phyloP scores from a whole-genome alignment of 176 grass and related monocot species.

The Microstegium vimineum region DNA sequence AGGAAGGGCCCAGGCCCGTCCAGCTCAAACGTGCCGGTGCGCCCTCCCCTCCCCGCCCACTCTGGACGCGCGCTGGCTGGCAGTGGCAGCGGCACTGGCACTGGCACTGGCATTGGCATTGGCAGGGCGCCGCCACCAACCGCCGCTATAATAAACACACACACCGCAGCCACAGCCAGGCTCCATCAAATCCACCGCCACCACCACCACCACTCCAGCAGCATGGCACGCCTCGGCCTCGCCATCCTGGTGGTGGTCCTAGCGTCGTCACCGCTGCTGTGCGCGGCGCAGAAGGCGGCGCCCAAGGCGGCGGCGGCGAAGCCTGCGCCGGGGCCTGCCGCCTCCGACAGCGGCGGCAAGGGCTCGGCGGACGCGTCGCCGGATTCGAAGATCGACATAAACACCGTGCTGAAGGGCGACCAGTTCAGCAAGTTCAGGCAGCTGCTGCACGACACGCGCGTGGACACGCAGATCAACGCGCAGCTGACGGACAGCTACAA shows the following conservation, averaged over 20 bases:
- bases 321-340: neutral
- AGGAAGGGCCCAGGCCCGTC: neutral
- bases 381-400: conserved; percentile 45
- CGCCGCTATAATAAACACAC: conserved; percentile 39
- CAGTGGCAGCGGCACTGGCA: neutral
- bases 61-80: neutral
- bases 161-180: neutral
- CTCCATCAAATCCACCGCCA: conserved; percentile 8
- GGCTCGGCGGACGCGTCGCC: conserved; percentile 19
- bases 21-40: neutral
- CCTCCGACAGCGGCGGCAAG: neutral
- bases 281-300: conserved; percentile 31
- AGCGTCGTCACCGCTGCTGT: neutral
- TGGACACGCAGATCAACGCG: conserved; percentile 68
- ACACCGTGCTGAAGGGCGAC: conserved; percentile 42
- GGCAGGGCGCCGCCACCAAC: conserved; percentile 26
- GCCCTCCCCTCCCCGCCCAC: neutral
- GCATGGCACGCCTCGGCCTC: conserved; percentile 41
- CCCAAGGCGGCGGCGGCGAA: neutral
- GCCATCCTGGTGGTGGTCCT: conserved; percentile 12
- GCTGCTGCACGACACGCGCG: conserved; percentile 51
- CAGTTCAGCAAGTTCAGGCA: conserved; percentile 54
- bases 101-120: neutral
- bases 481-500: conserved; percentile 87
- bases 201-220: neutral